These are phyloP conservation scores for Diaporthe citriasiana DNA, from an alignment of 2,329 filamentous ascomycete genomes.

Conservation along the genomic window DNA sequence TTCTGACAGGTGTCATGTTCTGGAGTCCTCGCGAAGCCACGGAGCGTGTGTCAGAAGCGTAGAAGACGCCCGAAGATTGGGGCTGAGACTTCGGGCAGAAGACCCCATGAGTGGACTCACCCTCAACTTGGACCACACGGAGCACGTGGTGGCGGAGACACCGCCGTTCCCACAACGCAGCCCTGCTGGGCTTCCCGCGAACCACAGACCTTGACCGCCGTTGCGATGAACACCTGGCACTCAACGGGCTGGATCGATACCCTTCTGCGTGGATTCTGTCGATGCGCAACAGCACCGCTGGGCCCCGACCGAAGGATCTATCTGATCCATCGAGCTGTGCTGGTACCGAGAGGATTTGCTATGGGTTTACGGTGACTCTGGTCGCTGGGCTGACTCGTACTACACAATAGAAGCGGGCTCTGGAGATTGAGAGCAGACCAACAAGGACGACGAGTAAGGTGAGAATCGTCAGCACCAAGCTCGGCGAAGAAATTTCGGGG, in stretches of 20 bases:
- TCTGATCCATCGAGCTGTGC: neutral
- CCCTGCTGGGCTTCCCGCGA: neutral
- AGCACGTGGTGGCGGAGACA: constrained; percentile 30
- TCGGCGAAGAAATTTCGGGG: constrained; percentile 17
- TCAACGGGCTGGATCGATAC: neutral
- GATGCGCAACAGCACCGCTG: neutral
- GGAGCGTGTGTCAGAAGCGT: constrained; percentile 9
- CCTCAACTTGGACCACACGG: constrained; percentile 2
- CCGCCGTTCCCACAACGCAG: constrained; percentile 7
- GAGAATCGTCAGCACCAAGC: constrained; percentile 25
- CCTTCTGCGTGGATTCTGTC: neutral
- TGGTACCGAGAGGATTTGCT: neutral
- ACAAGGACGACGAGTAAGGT: constrained; percentile 7
- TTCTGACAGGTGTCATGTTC: constrained; percentile 25
- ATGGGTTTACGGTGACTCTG: constrained; percentile 27
- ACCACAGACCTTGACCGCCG: neutral
- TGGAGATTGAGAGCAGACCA: constrained; percentile 22
- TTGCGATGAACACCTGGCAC: neutral
- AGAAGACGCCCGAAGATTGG: neutral
- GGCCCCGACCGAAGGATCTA: neutral
- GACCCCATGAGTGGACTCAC: neutral
- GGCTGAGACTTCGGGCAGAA: neutral
- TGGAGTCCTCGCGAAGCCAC: constrained; percentile 3
- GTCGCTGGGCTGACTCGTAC: constrained; percentile 17
- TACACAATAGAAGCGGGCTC: constrained; percentile 22